Percentiles rank a stretch among this genome's conserved stretches.
Evolutionary conservation across 2,329 filamentous ascomycete genomes (phyloP).

Genomic region (Dichotomopilus funicola): DNA sequence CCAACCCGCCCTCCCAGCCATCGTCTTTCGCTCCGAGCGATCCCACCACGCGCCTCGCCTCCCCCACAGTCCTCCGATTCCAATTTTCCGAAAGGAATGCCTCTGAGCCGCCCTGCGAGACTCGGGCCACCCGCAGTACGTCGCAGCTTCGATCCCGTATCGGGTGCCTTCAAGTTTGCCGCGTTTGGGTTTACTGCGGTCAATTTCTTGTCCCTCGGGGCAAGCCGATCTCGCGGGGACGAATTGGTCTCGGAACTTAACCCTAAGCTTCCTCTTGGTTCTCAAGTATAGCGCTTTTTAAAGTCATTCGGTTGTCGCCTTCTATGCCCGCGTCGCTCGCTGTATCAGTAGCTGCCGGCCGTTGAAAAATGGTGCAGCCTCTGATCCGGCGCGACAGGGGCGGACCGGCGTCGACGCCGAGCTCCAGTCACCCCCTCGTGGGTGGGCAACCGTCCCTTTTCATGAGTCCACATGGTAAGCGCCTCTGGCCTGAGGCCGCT

Average conservation of each 20-base stretch:
- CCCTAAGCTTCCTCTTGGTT: slow-evolving; percentile 80
- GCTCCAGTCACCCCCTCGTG: slow-evolving; percentile 50
- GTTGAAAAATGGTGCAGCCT: slow-evolving; percentile 45
- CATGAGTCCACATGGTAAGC: slow-evolving; percentile 75
- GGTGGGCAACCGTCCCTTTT: slow-evolving; percentile 53
- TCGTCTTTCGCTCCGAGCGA: slow-evolving; percentile 41
- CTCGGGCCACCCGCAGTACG: slow-evolving; percentile 41
- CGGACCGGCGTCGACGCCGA: slow-evolving; percentile 41
- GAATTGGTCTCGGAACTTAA: slow-evolving; percentile 85
- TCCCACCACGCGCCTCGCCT: slow-evolving; percentile 60
- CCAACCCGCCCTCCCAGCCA: slow-evolving; percentile 22
- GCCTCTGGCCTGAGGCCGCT: slow-evolving; percentile 64
- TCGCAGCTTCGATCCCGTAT: slow-evolving; percentile 56
- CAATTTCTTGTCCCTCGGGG: slow-evolving; percentile 7
- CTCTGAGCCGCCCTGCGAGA: slow-evolving; percentile 38
- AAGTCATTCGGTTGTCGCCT: slow-evolving; percentile 57
- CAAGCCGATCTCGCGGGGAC: slow-evolving; percentile 43
- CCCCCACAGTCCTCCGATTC: slow-evolving; percentile 72
- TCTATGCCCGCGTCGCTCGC: slow-evolving; percentile 46
- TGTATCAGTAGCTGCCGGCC: slow-evolving; percentile 23
- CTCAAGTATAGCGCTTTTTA: slow-evolving; percentile 58
- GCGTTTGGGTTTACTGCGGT: slow-evolving; percentile 37
- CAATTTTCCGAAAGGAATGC: slow-evolving; percentile 65
- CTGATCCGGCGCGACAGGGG: slow-evolving; percentile 30
- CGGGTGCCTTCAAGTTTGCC: slow-evolving; percentile 44